Percentiles rank a stretch among this genome's conserved stretches.
Evolutionary conservation across 2,329 filamentous ascomycete species (phyloP).

Genomic region (Nemania diffusa): DNA sequence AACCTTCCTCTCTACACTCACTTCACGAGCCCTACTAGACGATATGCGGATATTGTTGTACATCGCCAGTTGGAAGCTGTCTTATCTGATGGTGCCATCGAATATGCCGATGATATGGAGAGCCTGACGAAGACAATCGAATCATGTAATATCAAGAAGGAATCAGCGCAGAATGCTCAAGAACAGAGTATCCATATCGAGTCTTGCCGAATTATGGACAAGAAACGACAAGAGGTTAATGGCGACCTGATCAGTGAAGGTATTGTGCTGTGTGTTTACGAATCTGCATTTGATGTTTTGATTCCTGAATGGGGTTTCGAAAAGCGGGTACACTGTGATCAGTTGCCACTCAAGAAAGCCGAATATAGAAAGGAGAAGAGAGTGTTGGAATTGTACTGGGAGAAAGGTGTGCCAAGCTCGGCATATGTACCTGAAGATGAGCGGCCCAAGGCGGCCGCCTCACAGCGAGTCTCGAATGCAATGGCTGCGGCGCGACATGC

Average conservation of each 20-base stretch:
- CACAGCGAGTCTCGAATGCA: slow-evolving; percentile 78
- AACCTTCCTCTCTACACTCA: slow-evolving; percentile 97
- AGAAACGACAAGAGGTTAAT: slow-evolving; percentile 83
- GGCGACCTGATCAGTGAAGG: slow-evolving; percentile 95
- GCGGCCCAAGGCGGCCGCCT: slow-evolving; percentile 82
- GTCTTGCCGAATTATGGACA: slow-evolving; percentile 95
- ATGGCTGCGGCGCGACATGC: slow-evolving; percentile 81
- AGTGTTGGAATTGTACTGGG: slow-evolving; percentile 97
- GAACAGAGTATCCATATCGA: slow-evolving; percentile 99
- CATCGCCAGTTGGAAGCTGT: slow-evolving; percentile 93
- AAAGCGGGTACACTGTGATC: slow-evolving; percentile 98
- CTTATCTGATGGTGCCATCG: slow-evolving; percentile 81
- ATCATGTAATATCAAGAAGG: slow-evolving; percentile 98
- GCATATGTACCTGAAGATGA: slow-evolving; percentile 97
- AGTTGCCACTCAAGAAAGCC: slow-evolving; percentile 98
- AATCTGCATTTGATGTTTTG: slow-evolving; percentile 97
- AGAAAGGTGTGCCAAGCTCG: slow-evolving; percentile 97
- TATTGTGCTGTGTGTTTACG: slow-evolving; percentile 96
- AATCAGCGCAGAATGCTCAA: slow-evolving; percentile 95
- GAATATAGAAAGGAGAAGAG: slow-evolving; percentile 97
- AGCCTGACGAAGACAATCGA: slow-evolving; percentile 91
- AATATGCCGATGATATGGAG: slow-evolving; percentile 91
- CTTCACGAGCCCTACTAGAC: slow-evolving; percentile 93
- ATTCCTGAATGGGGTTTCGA: slow-evolving; percentile 99
- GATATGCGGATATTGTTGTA: slow-evolving; percentile 94